Evolutionary conservation across 306 rosid species (phyloP).

Genomic region (Rubus parviflorus): DNA sequence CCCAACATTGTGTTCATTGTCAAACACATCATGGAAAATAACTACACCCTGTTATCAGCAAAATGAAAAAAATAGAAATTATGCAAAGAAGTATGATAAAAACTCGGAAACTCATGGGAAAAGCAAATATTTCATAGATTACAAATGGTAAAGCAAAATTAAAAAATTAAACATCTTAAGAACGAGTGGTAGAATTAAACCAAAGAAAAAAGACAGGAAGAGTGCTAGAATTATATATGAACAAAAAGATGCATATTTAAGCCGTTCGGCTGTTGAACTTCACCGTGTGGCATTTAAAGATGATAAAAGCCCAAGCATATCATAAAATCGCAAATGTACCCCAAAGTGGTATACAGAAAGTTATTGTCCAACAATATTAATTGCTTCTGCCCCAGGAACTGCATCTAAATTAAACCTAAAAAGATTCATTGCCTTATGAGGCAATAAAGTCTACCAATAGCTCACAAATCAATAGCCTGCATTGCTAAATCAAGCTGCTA

Average conservation of each 20-base stretch:
- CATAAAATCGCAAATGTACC: not conserved
- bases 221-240: not conserved
- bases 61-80: slow-evolving; percentile 16
- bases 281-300: not conserved
- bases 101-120: not conserved
- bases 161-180: not conserved
- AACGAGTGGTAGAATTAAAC: not conserved
- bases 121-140: not conserved
- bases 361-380: not conserved
- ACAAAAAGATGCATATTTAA: not conserved
- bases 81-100: not conserved
- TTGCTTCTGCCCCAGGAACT: not conserved
- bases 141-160: too few species aligned
- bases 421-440: not conserved
- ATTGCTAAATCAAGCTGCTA: slow-evolving; percentile 7
- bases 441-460: not conserved
- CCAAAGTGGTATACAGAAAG: not conserved
- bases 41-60: slow-evolving; percentile 72
- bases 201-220: not conserved
- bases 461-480: not conserved
- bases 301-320: not conserved
- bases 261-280: not conserved
- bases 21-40: slow-evolving; percentile 83
- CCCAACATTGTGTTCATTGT: slow-evolving; percentile 71
- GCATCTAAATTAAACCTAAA: not conserved